Evolutionary conservation across 192 early-diverging fungal species (phyloP), one percentile per base, ranked within the genome.

Genomic region (Coemansia sp.): DNA sequence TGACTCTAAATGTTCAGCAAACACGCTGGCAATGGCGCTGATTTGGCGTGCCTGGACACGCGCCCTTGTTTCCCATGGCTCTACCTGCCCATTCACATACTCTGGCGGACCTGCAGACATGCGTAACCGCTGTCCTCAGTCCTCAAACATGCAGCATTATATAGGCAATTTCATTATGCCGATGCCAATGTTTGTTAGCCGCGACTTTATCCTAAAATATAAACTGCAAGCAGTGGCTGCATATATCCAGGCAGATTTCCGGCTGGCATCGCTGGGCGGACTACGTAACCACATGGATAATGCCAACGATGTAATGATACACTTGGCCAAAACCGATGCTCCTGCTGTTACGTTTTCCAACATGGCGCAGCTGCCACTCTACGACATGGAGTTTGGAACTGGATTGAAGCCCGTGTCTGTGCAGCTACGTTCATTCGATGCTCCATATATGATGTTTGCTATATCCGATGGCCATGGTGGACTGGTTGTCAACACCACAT

Each of bases 31-130:
- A 14, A 48, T 76, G 56, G 67, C 74, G 6, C 21, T 70, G 45
- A n/a, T 76, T 4, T 76, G 74, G 74, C 74, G 74, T 45, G 29
- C 68, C 4, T 70, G 69, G 60, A 56, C 67, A 0, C 65, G 74
- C 3, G 45, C 47, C 2, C 37, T 76, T 0, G 23, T 43, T 6
- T 10, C 15, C 0, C 67, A 58, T 1, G 68, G 73, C 21, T 66
- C 73, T 3, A 22, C 12, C 3, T 23, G 53, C 0, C 7, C 27
- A 15, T 60, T 35, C 15, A 56, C 68, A 0, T 70, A 76, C 39
- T 11, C 56, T 0, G 68, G 74, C 21, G 60, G 67, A 4, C 74
- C 74, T 5, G 51, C 63, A 6, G 74, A 76, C 43, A 32, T 76
- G 64, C 60, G 74, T 11, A 6, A 3, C 0, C 38, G 8, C 1